Conservation (phyloP, 257 asterid species). For the Fraxinus pennsylvanica region DNA sequence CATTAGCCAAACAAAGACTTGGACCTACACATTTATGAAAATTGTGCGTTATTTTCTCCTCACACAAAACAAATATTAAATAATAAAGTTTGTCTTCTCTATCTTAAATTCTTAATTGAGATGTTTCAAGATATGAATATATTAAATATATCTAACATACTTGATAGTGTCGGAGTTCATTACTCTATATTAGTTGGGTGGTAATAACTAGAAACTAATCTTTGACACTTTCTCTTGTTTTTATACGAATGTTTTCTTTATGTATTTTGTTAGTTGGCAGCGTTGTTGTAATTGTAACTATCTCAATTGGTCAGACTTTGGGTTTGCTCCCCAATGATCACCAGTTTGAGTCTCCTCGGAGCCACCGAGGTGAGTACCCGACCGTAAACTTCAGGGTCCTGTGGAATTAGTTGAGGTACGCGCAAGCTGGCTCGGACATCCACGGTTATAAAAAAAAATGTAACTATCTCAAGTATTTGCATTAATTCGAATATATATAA, state of each 20-base stretch:
- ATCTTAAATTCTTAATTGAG: neutral
- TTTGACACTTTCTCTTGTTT: neutral
- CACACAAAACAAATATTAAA: neutral
- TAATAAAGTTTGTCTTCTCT: too few relatives aligned
- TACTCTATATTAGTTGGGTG: neutral
- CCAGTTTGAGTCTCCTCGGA: too few relatives aligned
- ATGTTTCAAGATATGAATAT: neutral
- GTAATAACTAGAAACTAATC: neutral
- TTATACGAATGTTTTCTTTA: neutral
- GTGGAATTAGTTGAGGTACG: too few relatives aligned
- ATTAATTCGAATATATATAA: neutral
- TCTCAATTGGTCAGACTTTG: too few relatives aligned
- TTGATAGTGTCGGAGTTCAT: neutral
- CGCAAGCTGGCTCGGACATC: too few relatives aligned
- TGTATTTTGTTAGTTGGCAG: neutral
- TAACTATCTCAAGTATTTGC: neutral
- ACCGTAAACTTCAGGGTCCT: too few relatives aligned
- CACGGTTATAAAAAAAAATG: neutral
- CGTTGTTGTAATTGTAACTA: neutral
- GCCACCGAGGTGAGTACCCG: too few relatives aligned
- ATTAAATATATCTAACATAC: too few relatives aligned
- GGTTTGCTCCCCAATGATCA: too few relatives aligned
- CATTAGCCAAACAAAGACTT: too few relatives aligned
- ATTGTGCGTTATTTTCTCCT: too few relatives aligned
- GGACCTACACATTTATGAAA: too few relatives aligned